Base-by-base conservation (phyloP, 2,329 filamentous ascomycete species). In the Cercospora nicotianae region DNA sequence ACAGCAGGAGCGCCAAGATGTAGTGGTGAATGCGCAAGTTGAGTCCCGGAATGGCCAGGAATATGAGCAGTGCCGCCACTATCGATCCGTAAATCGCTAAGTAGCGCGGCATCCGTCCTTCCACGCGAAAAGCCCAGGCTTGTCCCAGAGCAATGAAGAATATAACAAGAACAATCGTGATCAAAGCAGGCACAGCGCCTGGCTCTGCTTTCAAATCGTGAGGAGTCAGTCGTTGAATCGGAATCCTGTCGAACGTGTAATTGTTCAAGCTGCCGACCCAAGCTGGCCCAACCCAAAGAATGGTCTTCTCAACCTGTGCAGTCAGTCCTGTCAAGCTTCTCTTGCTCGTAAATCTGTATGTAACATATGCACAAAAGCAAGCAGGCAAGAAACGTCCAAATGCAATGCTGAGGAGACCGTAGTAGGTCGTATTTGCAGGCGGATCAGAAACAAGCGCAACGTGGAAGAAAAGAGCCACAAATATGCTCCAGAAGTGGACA, bases 251-350 rank as follows among this genome's bases (percentile, higher is more conserved):
- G 75, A 99, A 92, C 0, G 95, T 98, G 80, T 97, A 96, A 80
- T 98, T 98, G 76, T 94, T 94, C 72, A 99, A 81, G 1, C 92
- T 90, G 16, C 94, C 95, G 45, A 97, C 88, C 91, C 96, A 99
- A 76, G 91, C 93, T 7, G 89, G 90, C 1, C 94, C 94, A 0
- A 99, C 84, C 91, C 93, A 98, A 30, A 98, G 84, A 2, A 98
- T 80, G 0, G 93, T 92, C 83, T 96, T 97, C 76, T 97, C 94
- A 53, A 97, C 75, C 77, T 97, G 94, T 0, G 94, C 93, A 0
- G 87, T 90, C 2, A 97, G 84, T 1, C 89, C 90, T 1, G 79
- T 80, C 28, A 97, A 85, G 0, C 91, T 89, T 57, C 91, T 90
- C 4, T 87, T 84, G 9, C 95, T 86, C 64, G 94, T 94, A 78